Evolutionary conservation across 495 filamentous ascomycete species (phyloP).

Genomic region (Penicillium pulvis): DNA sequence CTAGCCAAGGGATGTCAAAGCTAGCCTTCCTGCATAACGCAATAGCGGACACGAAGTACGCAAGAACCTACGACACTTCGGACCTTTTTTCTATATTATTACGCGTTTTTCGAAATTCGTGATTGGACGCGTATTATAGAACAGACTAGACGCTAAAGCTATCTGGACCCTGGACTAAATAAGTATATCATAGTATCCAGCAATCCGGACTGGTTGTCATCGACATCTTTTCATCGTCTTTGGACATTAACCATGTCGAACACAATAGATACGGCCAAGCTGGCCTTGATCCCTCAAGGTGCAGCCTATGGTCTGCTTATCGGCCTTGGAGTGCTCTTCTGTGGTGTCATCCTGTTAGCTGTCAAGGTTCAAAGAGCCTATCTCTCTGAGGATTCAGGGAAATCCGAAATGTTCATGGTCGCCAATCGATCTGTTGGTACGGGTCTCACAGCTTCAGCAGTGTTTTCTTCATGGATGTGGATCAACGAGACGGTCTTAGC

Average conservation of each 20-base stretch:
- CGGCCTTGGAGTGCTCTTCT: conserved; percentile 45
- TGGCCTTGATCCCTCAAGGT: conserved; percentile 40
- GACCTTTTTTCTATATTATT: neutral
- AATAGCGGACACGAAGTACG: conserved; percentile 31
- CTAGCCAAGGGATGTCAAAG: neutral
- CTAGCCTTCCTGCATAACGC: conserved; percentile 26
- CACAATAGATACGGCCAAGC: conserved; percentile 43
- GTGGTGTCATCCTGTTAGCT: conserved; percentile 43
- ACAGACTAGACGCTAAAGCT: neutral
- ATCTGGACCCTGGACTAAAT: neutral
- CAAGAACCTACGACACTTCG: conserved; percentile 21
- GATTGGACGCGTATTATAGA: neutral
- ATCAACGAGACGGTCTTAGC: conserved; percentile 48
- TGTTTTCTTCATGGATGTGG: conserved; percentile 54
- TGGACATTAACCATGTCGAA: conserved; percentile 47
- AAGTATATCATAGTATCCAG: neutral
- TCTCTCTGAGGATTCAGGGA: conserved; percentile 47
- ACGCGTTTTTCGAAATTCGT: neutral
- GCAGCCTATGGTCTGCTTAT: conserved; percentile 48
- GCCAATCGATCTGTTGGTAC: conserved; percentile 51
- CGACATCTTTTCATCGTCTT: neutral
- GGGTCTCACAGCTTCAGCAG: conserved; percentile 52
- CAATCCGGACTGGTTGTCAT: neutral
- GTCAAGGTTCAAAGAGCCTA: conserved; percentile 45
- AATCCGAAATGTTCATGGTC: conserved; percentile 57